phyloP scores from a whole-genome alignment of 352 stramenopile species.

The Globisporangium cystogenes region DNA sequence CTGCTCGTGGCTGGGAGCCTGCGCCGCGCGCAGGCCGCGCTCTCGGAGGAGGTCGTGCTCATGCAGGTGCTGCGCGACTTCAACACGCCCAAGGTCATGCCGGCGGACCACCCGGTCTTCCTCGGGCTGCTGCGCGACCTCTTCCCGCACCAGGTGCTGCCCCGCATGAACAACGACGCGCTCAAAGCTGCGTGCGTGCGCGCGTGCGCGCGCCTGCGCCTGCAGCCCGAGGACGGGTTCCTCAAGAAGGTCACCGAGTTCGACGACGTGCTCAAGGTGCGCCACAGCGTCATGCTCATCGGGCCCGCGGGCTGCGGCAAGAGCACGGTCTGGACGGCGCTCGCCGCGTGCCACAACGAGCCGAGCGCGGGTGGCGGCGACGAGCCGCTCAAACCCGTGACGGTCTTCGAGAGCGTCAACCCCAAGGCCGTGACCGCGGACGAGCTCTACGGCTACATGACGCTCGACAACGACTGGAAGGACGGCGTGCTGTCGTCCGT shows the following conservation, averaged over 20 bases:
- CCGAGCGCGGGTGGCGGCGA: constrained; percentile 21
- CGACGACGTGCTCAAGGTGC: constrained; percentile 92
- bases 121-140: constrained; percentile 91
- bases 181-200: constrained; percentile 37
- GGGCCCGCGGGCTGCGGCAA: constrained; percentile 93
- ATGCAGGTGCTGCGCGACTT: constrained; percentile 96
- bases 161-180: constrained; percentile 30
- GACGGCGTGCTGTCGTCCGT: constrained; percentile 95
- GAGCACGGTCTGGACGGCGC: constrained; percentile 94
- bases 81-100: constrained; percentile 93
- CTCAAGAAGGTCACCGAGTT: constrained; percentile 95
- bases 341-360: constrained; percentile 77
- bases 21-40: constrained; percentile 79
- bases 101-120: constrained; percentile 92
- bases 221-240: constrained; percentile 94
- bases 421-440: constrained; percentile 92
- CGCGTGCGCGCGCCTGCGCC: constrained; percentile 55
- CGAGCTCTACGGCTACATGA: constrained; percentile 96
- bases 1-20: constrained; percentile 93
- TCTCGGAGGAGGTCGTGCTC: constrained; percentile 89
- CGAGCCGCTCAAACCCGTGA: constrained; percentile 85
- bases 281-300: constrained; percentile 96
- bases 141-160: constrained; percentile 71
- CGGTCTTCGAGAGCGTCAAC: constrained; percentile 94
- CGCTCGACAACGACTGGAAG: constrained; percentile 97